Conservation (phyloP, 441 rosid species). For the Cnidoscolus chayamansa region DNA sequence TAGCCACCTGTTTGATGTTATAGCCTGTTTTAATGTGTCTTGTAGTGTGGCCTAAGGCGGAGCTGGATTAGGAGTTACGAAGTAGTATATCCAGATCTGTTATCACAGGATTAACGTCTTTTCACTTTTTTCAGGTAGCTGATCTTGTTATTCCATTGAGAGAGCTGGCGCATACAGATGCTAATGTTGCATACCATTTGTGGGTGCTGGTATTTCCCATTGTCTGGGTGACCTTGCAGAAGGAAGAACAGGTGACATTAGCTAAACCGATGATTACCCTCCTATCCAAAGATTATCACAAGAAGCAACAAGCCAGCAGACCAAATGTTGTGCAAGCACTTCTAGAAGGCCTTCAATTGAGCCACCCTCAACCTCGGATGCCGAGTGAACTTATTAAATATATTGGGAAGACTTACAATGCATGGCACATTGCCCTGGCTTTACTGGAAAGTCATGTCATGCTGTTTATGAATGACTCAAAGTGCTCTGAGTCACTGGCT, state of each 20-base stretch:
- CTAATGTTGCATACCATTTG: conserved; percentile 94
- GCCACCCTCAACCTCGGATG: conserved; percentile 99
- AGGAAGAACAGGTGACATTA: conserved; percentile 78
- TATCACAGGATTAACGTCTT: conserved; percentile 8
- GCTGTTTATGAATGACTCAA: conserved; percentile 77
- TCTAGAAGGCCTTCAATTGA: conserved; percentile 94
- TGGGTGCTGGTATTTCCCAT: conserved; percentile 99
- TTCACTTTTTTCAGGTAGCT: conserved; percentile 56
- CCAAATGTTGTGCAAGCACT: conserved; percentile 99
- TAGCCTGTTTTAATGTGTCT: neutral
- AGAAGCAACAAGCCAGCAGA: conserved; percentile 86
- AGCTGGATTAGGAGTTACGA: neutral
- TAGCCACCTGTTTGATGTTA: neutral
- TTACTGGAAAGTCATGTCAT: conserved; percentile 91
- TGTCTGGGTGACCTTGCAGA: conserved; percentile 87
- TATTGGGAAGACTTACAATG: conserved; percentile 95
- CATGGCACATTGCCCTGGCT: conserved; percentile 93
- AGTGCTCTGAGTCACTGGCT: conserved; percentile 90
- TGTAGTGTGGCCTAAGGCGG: neutral
- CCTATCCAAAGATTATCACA: conserved; percentile 87
- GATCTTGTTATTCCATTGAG: conserved; percentile 87
- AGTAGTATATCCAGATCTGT: neutral
- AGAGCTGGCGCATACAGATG: conserved; percentile 89
- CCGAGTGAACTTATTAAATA: conserved; percentile 97
- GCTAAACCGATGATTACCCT: conserved; percentile 91